Conservation (phyloP, 306 rosid species). For the Citrullus amarus region DNA sequence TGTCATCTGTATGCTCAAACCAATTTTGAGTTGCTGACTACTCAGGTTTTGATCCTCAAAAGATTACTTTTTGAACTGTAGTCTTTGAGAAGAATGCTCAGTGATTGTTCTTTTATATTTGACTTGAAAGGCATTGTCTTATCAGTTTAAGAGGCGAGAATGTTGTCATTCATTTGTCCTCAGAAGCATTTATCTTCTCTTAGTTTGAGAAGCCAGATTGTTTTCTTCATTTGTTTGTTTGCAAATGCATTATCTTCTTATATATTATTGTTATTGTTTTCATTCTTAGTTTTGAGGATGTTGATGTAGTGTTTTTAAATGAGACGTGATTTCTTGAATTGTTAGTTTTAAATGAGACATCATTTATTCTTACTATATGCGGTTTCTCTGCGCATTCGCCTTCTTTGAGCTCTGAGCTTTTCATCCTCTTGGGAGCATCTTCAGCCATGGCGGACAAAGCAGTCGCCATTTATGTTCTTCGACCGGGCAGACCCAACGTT, state of each 20-base stretch:
- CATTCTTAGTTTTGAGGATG: too few relatives aligned
- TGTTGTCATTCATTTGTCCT: neutral
- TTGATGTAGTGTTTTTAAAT: too few relatives aligned
- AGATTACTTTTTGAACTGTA: neutral
- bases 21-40: neutral
- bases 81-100: neutral
- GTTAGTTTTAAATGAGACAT: too few relatives aligned
- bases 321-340: too few relatives aligned
- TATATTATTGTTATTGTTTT: too few relatives aligned
- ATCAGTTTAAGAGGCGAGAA: neutral
- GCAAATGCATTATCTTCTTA: neutral
- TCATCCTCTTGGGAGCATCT: neutral
- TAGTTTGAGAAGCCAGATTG: neutral
- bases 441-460: conserved; percentile 76
- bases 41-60: neutral
- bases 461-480: conserved; percentile 76
- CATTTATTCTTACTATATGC: neutral
- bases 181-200: neutral
- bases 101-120: neutral
- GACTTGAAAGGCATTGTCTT: neutral
- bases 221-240: neutral
- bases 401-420: neutral
- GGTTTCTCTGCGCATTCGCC: neutral
- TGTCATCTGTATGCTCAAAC: neutral
- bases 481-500: conserved; percentile 86